Conservation (phyloP, 2,329 filamentous ascomycete species). For the Epichloe scottii region DNA sequence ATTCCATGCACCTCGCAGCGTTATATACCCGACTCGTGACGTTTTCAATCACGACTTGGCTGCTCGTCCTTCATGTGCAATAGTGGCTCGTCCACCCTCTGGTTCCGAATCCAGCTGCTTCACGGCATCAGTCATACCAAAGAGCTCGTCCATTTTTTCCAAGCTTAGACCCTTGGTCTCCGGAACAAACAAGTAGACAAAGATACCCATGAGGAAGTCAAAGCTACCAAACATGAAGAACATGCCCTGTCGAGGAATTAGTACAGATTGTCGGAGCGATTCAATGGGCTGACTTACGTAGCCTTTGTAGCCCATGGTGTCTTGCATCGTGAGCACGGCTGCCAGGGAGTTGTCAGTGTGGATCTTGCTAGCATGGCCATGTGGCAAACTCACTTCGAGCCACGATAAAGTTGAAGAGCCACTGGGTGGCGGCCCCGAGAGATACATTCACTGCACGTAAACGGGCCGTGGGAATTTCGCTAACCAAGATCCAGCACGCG, state of each 20-base stretch:
- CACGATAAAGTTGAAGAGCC: conserved; percentile 65
- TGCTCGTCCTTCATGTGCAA: conserved; percentile 15
- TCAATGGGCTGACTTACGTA: conserved; percentile 23
- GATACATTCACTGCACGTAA: conserved; percentile 56
- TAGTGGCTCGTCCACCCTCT: conserved; percentile 14
- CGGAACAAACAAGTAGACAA: conserved; percentile 55
- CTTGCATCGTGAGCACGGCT: conserved; percentile 55
- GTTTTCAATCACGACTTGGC: not conserved
- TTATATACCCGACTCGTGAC: no score
- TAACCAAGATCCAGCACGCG: conserved; percentile 59
- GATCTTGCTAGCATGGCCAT: not conserved
- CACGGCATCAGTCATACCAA: conserved; percentile 40
- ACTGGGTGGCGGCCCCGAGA: conserved; percentile 55
- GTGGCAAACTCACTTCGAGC: conserved; percentile 33
- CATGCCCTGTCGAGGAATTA: conserved; percentile 31
- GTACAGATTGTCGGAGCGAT: not conserved
- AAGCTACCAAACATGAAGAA: conserved; percentile 60
- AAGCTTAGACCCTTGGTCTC: conserved; percentile 56
- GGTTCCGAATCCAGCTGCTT: conserved; percentile 20
- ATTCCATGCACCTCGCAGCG: no score
- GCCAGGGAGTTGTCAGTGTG: not conserved
- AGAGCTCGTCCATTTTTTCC: conserved; percentile 55
- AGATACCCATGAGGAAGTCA: conserved; percentile 51
- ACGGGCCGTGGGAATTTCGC: conserved; percentile 55
- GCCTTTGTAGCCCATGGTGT: conserved; percentile 31